Base-by-base conservation (phyloP, 2,329 filamentous ascomycete genomes). In the Didymella sp. region DNA sequence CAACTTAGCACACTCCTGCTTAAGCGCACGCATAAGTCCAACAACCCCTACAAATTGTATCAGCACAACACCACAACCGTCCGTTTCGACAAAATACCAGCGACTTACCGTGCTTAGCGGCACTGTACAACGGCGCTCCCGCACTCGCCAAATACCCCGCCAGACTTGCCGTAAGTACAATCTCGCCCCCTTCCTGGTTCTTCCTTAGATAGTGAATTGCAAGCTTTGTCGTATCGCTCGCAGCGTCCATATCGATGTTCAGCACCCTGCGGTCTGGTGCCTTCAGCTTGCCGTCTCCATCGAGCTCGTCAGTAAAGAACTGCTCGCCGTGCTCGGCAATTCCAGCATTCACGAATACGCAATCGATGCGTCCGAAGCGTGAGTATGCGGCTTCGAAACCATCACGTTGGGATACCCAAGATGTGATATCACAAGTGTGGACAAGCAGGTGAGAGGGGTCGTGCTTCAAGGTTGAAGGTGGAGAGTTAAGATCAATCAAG, bases 261-360 rank as follows among this genome's bases (percentile, higher is more conserved):
- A 81, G 67, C 4, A 77, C 76, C n/a, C 76, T 67, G 19, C 77
- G 71, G 58, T 82, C 79, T 9, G 80, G 80, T 65, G 80, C 79
- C 42, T 72, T 72, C n/a, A 82, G 65, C 56, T 78, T 64, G 0
- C 80, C 80, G 5, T 73, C 51, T 0, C 38, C 56, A 47, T 82
- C 79, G 5, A 78, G 46, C 8, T 77, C 72, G 47, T 81, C 79
- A 4, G 73, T 77, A 72, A 82, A 83, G 68, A 83, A 81, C 59
- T 82, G 80, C 43, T 82, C 80, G 37, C 73, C 73, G 45, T 79
- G 74, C 59, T 83, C 81, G 25, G 78, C 74, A 22, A 82, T 78
- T 0, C 81, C 81, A 5, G 81, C 80, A 49, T 82, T 82, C 43
- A 82, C 78, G 60, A 81, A 83, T 13, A 82, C 79, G 35, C 70